Evolutionary conservation across 306 rosid species (phyloP), one percentile per base, ranked within the genome.

Genomic region (Glycine tomentella): DNA sequence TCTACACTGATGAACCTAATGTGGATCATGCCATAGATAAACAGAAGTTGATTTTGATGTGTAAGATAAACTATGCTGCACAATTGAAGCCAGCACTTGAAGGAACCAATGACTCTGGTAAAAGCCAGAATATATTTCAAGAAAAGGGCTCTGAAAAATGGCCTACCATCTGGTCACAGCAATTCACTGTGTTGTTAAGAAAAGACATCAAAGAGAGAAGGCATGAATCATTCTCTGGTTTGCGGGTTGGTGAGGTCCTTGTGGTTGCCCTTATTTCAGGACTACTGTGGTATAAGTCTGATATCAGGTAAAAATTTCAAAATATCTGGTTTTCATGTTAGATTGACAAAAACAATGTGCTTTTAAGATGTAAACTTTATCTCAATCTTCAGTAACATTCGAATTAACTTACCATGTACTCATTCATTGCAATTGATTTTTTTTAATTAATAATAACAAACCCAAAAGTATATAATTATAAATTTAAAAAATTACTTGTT

Each of bases 91-190:
- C 80, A 31, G 80, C 56, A 72, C 46, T 82, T 78, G 56, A 78
- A 42, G 87, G 44, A 62, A 85, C 42, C 57, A 74, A 13, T 20
- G 80, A 77, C 67, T 40, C 50, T 58, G 45, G 5, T 4, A 48
- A 44, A 16, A 34, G 8, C 59, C 75, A 86, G 34, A 85, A 72
- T 8, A 79, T n/a, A n/a, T n/a, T 38, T n/a, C 81, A 86, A 3
- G 89, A 82, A 42, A 86, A 17, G 11, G 20, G 20, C 20, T 20
- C 20, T 20, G 86, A 45, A 4, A 85, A 80, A 56, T 93, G 97
- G 97, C 79, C 92, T 7, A 87, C 94, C 3, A 84, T 82, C 42
- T 93, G 97, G 97, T 80, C 83, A 31, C 93, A 93, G 72, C 96
- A 93, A 69, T 90, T 91, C 59, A 31, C 17, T 16, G 94, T 90